Conservation (phyloP, 768 basidiomycete genomes). For the Inosperma sp. region DNA sequence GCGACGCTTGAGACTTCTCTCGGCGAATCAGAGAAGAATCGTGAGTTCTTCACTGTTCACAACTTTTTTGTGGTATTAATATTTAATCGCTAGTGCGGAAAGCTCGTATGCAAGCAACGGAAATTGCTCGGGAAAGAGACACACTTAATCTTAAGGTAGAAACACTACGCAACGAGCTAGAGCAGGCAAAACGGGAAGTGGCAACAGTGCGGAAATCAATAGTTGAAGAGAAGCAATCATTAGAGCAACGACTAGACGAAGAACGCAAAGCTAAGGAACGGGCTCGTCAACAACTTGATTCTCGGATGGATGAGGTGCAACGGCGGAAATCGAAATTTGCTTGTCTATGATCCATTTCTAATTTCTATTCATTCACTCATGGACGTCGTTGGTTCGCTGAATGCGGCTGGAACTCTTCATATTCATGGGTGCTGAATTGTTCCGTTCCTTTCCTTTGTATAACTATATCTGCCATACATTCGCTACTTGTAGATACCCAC, state of each 20-base stretch:
- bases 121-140: conserved; percentile 83
- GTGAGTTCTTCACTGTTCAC: conserved; percentile 44
- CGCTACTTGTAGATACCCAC: conserved; percentile 44
- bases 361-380: conserved; percentile 10
- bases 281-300: conserved; percentile 79
- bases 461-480: conserved; percentile 30
- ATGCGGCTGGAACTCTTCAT: conserved; percentile 21
- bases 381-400: conserved; percentile 21
- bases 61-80: conserved; percentile 7
- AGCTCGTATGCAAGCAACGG: conserved; percentile 89
- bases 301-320: conserved; percentile 80
- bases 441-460: conserved; percentile 29
- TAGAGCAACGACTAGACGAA: conserved; percentile 79
- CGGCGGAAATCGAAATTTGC: conserved; percentile 90
- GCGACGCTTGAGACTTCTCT: conserved; percentile 79
- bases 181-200: conserved; percentile 77
- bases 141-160: conserved; percentile 61
- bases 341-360: conserved; percentile 55
- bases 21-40: conserved; percentile 88
- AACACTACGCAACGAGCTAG: conserved; percentile 63
- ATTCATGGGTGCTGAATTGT: background rate
- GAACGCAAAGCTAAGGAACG: conserved; percentile 88
- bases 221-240: conserved; percentile 83
- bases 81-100: conserved; percentile 63
- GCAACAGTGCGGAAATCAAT: conserved; percentile 71